Evolutionary conservation across 2,329 filamentous ascomycete genomes (phyloP).

Genomic region (Arthrobotrys megalospora): DNA sequence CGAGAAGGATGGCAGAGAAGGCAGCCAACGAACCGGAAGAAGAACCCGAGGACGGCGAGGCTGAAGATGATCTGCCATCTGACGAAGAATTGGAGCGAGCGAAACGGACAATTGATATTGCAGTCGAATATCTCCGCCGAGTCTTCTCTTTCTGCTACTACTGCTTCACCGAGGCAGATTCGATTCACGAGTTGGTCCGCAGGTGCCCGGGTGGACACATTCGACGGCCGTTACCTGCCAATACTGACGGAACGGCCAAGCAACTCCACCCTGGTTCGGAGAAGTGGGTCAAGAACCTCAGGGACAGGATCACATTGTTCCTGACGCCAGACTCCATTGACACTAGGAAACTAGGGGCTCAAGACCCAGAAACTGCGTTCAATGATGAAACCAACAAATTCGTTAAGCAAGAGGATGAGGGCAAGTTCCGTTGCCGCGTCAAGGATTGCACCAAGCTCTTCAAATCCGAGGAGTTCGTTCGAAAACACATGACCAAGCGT

Average conservation of each 20-base stretch:
- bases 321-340: slow-evolving; percentile 91
- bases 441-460: slow-evolving; percentile 97
- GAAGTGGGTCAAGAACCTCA: slow-evolving; percentile 99
- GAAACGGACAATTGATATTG: slow-evolving; percentile 94
- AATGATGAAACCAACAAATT: slow-evolving; percentile 88
- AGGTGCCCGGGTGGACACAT: slow-evolving; percentile 99
- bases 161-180: slow-evolving; percentile 98
- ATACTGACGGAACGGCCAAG: slow-evolving; percentile 83
- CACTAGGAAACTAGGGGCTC: slow-evolving; percentile 86
- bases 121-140: slow-evolving; percentile 95
- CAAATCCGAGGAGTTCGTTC: slow-evolving; percentile 97
- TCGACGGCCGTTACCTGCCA: slow-evolving; percentile 77
- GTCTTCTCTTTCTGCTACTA: slow-evolving; percentile 99
- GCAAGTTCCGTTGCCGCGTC: slow-evolving; percentile 96
- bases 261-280: slow-evolving; percentile 94
- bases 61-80: slow-evolving; percentile 75
- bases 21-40: slow-evolving; percentile 75
- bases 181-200: slow-evolving; percentile 91
- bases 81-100: slow-evolving; percentile 88
- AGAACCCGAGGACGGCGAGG: slow-evolving; percentile 85
- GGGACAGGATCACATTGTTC: slow-evolving; percentile 94
- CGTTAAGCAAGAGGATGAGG: slow-evolving; percentile 97
- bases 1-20: slow-evolving; percentile 69
- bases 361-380: slow-evolving; percentile 85
- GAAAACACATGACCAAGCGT: slow-evolving; percentile 96